Evolutionary conservation across 1,139 yeast species (phyloP), one percentile per base, ranked within the genome.

Genomic region (Pichia sp.): DNA sequence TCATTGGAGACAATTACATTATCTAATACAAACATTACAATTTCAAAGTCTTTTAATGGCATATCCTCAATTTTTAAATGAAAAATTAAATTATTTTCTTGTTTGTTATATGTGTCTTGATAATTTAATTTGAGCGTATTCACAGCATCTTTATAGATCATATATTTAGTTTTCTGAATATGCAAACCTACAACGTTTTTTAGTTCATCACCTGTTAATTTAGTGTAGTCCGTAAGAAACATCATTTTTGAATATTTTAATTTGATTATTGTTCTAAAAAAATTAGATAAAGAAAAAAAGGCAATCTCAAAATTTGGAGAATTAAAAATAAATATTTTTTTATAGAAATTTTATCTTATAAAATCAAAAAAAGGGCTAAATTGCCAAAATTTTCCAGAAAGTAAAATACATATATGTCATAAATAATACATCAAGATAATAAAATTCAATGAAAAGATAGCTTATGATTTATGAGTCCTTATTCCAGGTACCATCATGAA

Each of bases 401-500:
- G 18, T 18, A 18, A 18, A 18, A 18, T 18, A 18, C 18, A 18
- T 18, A 18, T 18, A 18, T 18, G 18, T 18, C 18, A 18, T 18
- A 18, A 18, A 18, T 18, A 18, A 18, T 18, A 18, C 18, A 18
- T 18, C 18, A 18, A 18, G 18, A 18, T 18, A 18, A 18, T 18
- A 18, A 18, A 18, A 18, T 18, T 18, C 18, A 18, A 18, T 18
- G 34, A 33, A 9, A 18, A 38, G 33, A 29, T 27, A 11, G 26
- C 25, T 9, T 27, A 40, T 27, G 10, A 11, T n/a, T 28, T 25
- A 39, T 5, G 27, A 32, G 11, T 37, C 33, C n/a, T n/a, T 26
- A 5, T 27, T 39, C 47, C 49, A 44, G 9, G 32, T 47, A 34
- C 51, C 47, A 38, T 51, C 53, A 37, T 51, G 52, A 62, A 89